phyloP scores from a whole-genome alignment of 2,329 filamentous ascomycete genomes.

The Stemphylium beticola region DNA sequence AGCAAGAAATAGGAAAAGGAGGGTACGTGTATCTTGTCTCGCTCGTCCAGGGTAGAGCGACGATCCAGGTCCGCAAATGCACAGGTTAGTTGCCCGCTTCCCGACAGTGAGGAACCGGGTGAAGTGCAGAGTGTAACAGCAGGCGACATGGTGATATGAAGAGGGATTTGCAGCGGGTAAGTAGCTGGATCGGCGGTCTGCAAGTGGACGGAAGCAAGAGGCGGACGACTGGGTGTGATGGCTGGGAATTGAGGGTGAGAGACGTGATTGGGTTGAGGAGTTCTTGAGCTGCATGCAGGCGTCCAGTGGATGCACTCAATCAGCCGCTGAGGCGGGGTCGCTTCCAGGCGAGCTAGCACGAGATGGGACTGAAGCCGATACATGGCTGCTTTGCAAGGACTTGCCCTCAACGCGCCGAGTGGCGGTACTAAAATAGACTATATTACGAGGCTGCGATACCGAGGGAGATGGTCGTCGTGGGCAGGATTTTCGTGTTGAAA shows the following conservation, averaged over 20 bases:
- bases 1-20: constrained; percentile 12
- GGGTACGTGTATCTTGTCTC: constrained; percentile 13
- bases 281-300: constrained; percentile 32
- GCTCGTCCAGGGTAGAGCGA: constrained; percentile 13
- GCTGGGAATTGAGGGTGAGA: constrained; percentile 19
- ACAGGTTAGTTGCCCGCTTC: constrained; percentile 18
- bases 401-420: constrained; percentile 4
- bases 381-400: constrained; percentile 9
- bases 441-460: not conserved
- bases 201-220: constrained; percentile 33
- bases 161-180: constrained; percentile 26
- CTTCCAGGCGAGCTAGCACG: constrained; percentile 16
- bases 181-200: constrained; percentile 32
- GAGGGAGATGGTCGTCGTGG: not conserved
- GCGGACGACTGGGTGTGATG: constrained; percentile 31
- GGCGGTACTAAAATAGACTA: not conserved
- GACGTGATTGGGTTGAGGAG: constrained; percentile 40
- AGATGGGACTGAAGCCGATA: constrained; percentile 9
- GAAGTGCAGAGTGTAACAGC: constrained; percentile 31
- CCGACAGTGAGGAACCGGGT: constrained; percentile 32
- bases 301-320: constrained; percentile 39
- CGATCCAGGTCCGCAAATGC: constrained; percentile 20
- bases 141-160: constrained; percentile 36
- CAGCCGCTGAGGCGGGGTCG: constrained; percentile 45
- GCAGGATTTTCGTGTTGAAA: not conserved